Percentiles rank a stretch among this genome's conserved stretches.
Evolutionary conservation across 768 basidiomycete species (phyloP).

Genomic region (Pleurotus platypus): DNA sequence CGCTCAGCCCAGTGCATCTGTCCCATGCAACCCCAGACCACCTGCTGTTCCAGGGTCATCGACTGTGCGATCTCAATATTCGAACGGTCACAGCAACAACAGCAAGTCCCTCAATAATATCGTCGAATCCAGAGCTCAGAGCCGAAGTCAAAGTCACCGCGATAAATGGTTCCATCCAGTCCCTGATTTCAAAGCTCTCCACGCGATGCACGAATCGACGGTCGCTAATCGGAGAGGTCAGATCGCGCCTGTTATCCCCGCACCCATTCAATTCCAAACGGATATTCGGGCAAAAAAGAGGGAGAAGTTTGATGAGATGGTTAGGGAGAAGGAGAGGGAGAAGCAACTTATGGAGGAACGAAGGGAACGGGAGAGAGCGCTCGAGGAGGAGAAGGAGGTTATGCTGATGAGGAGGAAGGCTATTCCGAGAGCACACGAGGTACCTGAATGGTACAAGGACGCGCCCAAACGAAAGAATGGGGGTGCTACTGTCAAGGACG

Average conservation of each 20-base stretch:
- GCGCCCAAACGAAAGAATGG: conserved; percentile 53
- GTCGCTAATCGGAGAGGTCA: conserved; percentile 43
- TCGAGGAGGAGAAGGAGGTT: conserved; percentile 58
- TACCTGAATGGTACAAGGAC: conserved; percentile 76
- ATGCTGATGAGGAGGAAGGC: conserved; percentile 59
- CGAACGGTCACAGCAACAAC: no score
- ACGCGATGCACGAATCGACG: conserved; percentile 44
- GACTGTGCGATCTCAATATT: background rate
- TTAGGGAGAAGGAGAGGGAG: conserved; percentile 56
- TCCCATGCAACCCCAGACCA: background rate
- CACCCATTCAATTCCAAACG: conserved; percentile 24
- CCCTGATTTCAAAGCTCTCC: conserved; percentile 54
- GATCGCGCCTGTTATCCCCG: conserved; percentile 32
- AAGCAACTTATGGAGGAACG: conserved; percentile 44
- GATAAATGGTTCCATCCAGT: conserved; percentile 21
- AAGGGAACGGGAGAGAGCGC: conserved; percentile 40
- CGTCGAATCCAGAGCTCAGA: background rate
- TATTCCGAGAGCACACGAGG: conserved; percentile 64
- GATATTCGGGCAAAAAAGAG: conserved; percentile 58
- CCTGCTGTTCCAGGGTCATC: background rate
- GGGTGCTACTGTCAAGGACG: conserved; percentile 2
- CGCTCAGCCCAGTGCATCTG: background rate
- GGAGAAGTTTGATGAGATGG: conserved; percentile 56
- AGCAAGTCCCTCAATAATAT: no score
- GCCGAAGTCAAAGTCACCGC: conserved; percentile 15